Evolutionary conservation across 2,329 filamentous ascomycete genomes (phyloP), one percentile per base, ranked within the genome.

Genomic region (Falciphora oryzae): DNA sequence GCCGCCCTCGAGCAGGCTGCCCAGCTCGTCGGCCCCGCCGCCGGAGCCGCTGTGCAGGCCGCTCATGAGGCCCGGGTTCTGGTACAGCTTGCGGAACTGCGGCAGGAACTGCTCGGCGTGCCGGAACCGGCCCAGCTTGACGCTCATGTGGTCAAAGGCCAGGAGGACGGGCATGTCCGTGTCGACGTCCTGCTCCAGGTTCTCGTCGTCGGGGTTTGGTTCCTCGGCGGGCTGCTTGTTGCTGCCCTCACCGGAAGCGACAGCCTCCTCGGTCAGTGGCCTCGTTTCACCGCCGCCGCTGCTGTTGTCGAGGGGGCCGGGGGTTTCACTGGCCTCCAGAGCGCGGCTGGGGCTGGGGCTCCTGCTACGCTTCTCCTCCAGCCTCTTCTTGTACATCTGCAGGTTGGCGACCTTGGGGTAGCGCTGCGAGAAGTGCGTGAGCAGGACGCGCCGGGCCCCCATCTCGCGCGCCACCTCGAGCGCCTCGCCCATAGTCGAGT

Each of bases 361-460:
- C 56, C 56, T 5, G n/a, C n/a, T 57, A 13, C 57, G 18, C n/a
- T 27, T 25, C 57, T 29, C 25, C 57, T 29, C 27, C 18, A 53
- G 44, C 44, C 22, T 22, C 44, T 53, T n/a, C 44, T 53, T 53
- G 28, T 58, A 58, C 61, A 14, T 60, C 44, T 58, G 13, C 28
- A 58, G 57, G 3, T 82, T 78, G 2, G 84, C 87, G 44, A 86
- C 80, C 76, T 94, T 94, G 71, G 92, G 89, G 75, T 99, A 99
- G 10, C 95, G 84, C 79, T 99, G 95, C 64, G 89, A 93, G 77
- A 99, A 99, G 75, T 99, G 95, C 10, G 95, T 99, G 61, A 99
- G 82, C 64, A 99, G 78, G 22, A 95, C 88, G 22, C 91, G 83
- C 68, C 88, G 85, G 0, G 93, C 95, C 32, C 84, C 77, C 95